phyloP scores from a whole-genome alignment of 1,284 basidiomycete species.

The Ceratobasidium sp. region DNA sequence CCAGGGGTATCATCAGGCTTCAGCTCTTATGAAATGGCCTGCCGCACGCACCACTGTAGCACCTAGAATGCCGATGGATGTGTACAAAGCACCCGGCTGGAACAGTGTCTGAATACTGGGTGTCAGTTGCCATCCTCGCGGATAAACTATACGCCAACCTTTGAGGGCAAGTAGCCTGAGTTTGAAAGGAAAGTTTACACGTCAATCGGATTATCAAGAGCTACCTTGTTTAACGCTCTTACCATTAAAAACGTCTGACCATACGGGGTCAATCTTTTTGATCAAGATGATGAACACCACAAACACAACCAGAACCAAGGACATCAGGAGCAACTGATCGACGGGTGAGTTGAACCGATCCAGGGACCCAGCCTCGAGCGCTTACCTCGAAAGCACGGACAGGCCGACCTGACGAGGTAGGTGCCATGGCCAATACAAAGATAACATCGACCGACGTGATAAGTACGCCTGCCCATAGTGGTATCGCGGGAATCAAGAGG shows the following conservation, averaged over 20 bases:
- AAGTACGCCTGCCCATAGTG: slow-evolving; percentile 85
- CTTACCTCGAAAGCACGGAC: slow-evolving; percentile 78
- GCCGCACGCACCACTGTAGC: slow-evolving; percentile 75
- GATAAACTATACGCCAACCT: slow-evolving; percentile 22
- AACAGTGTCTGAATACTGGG: slow-evolving; percentile 67
- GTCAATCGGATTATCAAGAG: slow-evolving; percentile 14
- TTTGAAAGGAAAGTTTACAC: background rate
- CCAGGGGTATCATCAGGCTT: slow-evolving; percentile 39
- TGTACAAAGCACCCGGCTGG: slow-evolving; percentile 77
- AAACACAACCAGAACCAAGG: slow-evolving; percentile 79
- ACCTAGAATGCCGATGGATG: slow-evolving; percentile 85
- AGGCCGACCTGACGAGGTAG: slow-evolving; percentile 60
- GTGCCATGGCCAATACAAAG: slow-evolving; percentile 71
- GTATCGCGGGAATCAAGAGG: slow-evolving; percentile 83
- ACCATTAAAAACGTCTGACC: slow-evolving; percentile 86
- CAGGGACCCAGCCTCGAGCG: slow-evolving; percentile 53
- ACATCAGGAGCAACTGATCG: slow-evolving; percentile 42
- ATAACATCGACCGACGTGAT: slow-evolving; percentile 89
- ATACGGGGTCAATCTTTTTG: slow-evolving; percentile 78
- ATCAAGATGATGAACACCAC: slow-evolving; percentile 83
- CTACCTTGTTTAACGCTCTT: slow-evolving; percentile 58
- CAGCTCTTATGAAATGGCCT: background rate
- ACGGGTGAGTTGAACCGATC: slow-evolving; percentile 69
- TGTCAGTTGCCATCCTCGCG: background rate
- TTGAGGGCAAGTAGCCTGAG: slow-evolving; percentile 41